Evolutionary conservation across 371 early-diverging fungal species (phyloP).

Genomic region (Mucor saturninus): DNA sequence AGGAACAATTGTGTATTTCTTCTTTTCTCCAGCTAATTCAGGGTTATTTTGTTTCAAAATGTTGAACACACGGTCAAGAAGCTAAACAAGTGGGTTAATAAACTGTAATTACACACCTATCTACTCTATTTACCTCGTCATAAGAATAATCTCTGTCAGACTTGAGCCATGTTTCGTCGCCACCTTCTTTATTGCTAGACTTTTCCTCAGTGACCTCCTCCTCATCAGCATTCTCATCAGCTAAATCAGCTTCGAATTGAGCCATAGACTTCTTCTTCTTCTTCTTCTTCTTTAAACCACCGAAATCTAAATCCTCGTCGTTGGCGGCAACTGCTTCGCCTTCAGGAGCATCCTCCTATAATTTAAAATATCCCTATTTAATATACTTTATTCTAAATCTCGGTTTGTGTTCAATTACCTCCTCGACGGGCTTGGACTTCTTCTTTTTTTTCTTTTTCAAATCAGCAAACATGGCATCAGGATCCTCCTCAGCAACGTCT

Average conservation of each 20-base stretch:
- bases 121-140: constrained; percentile 66
- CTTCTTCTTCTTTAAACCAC: constrained; percentile 87
- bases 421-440: constrained; percentile 71
- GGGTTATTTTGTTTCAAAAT: constrained; percentile 95
- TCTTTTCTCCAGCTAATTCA: constrained; percentile 91
- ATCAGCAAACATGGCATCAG: constrained; percentile 81
- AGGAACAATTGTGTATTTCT: constrained; percentile 91
- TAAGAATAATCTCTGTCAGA: constrained; percentile 95
- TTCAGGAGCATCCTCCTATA: constrained; percentile 49
- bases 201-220: constrained; percentile 50
- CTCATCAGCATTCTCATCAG: constrained; percentile 79
- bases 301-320: constrained; percentile 77
- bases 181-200: constrained; percentile 32
- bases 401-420: constrained; percentile 25
- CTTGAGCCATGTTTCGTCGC: constrained; percentile 84
- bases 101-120: neutral
- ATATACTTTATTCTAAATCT: neutral
- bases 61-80: constrained; percentile 91
- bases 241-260: constrained; percentile 84
- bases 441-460: constrained; percentile 92
- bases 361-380: constrained; percentile 12
- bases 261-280: constrained; percentile 93
- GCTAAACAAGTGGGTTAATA: constrained; percentile 43
- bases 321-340: constrained; percentile 52
- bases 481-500: constrained; percentile 62